phyloP scores from a whole-genome alignment of 495 filamentous ascomycete species.

The Podospora fimiseda region DNA sequence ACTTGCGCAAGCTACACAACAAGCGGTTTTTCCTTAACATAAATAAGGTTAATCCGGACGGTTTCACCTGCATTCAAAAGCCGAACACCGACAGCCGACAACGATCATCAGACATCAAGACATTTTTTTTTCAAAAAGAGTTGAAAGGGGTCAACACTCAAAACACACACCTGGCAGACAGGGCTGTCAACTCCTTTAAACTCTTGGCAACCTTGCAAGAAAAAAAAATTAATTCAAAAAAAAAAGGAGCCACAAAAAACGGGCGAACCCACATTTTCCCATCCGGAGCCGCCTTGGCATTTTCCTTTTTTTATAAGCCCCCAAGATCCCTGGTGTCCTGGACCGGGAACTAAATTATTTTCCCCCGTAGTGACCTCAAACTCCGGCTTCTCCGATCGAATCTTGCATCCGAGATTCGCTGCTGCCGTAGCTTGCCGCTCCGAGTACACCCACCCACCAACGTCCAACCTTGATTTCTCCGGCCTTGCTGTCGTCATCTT shows the following conservation, averaged over 20 bases:
- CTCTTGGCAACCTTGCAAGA: too few species aligned
- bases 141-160: too few species aligned
- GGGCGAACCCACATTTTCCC: conserved; percentile 4
- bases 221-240: background rate
- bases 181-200: too few species aligned
- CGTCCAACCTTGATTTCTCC: conserved; percentile 2
- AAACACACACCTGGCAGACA: too few species aligned
- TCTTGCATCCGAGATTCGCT: background rate
- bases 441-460: background rate
- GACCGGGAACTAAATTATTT: conserved; percentile 12
- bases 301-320: background rate
- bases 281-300: conserved; percentile 3
- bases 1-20: background rate
- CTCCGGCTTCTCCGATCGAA: background rate
- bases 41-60: background rate
- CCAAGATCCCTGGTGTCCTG: conserved; percentile 6
- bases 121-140: too few species aligned
- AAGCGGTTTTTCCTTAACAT: too few species aligned
- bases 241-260: conserved; percentile 1
- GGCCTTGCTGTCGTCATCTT: too few species aligned
- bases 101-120: too few species aligned
- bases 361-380: conserved; percentile 8
- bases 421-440: conserved; percentile 3
- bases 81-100: too few species aligned
- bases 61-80: too few species aligned